Base-by-base conservation (phyloP, 805 yeast genomes). In the Tanozyma kutaoensis region DNA sequence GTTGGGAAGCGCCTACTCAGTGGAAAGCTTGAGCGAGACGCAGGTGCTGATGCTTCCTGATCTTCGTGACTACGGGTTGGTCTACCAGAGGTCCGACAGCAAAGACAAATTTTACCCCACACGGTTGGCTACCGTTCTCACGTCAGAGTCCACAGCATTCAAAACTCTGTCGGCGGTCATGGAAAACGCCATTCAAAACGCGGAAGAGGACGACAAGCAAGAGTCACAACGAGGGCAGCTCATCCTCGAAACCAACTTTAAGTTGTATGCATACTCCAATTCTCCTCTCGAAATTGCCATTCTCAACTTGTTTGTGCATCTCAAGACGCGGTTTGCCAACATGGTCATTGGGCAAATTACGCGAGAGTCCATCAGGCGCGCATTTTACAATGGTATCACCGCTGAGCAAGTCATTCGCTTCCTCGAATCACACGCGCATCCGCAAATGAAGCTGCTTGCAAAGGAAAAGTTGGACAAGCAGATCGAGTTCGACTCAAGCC, bases 271-370 rank as follows among this genome's bases (percentile, higher is more conserved):
- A 24, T 86, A 86, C 47, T 84, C 96, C 2, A 78, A 82, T 35
- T 84, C 95, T 1, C 96, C 97, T 2, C 58, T 91, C 30, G 97
- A 91, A 51, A 86, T 88, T 38, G 96, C 97, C 8, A 80, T 91
- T 33, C 58, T 91, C 29, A 81, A 85, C 45, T 50, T 91, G 24
- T 91, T 91, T 55, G 93, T 84, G 15, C 91, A 82, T 44, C 54
- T 91, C 33, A 76, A 72, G 37, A 68, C 93, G 0, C 62, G 98
- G 33, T 91, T 91, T 49, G 62, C 85, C 10, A 91, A 91, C 46
- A 74, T 91, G 76, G 95, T 91, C 3, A 72, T 91, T 4, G 98
- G 98, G 2, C 84, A 80, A 37, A 68, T 91, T 32, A 86, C 96
- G 4, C 70, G 97, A 49, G 96, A 88, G 41, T 81, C 95, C 1